These are phyloP conservation scores for Gossypium herbaceum DNA, from an alignment of 345 rosid genomes.

Conservation along the genomic window DNA sequence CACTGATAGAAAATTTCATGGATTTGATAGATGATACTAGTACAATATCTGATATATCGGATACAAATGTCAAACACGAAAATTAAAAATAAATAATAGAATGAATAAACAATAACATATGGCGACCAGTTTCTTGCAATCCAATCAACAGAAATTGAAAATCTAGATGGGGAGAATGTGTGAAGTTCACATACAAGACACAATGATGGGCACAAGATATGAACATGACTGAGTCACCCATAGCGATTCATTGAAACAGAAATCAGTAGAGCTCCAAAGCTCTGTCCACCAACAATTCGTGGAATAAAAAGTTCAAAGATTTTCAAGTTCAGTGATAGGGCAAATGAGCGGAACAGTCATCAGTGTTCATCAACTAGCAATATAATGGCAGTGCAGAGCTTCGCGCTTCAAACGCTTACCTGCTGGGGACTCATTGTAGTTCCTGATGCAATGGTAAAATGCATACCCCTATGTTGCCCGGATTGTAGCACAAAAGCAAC, in stretches of 20 bases:
- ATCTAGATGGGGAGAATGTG: not conserved
- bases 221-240: not conserved
- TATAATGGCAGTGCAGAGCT: constrained; percentile 4
- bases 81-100: too few relatives aligned
- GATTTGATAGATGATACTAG: too few relatives aligned
- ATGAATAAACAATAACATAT: too few relatives aligned
- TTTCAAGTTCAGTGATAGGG: not conserved
- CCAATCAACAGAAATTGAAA: not conserved
- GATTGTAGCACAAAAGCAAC: constrained; percentile 86
- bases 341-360: not conserved
- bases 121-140: too few relatives aligned
- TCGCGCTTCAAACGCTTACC: constrained; percentile 34
- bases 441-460: constrained; percentile 59
- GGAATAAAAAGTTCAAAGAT: not conserved
- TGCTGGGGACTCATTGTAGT: constrained; percentile 36
- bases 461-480: constrained; percentile 68
- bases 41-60: too few relatives aligned
- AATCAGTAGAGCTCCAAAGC: not conserved
- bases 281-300: not conserved
- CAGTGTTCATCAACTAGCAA: not conserved
- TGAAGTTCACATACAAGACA: not conserved
- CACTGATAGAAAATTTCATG: too few relatives aligned
- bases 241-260: not conserved
- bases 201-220: constrained; percentile 3
- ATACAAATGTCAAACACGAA: too few relatives aligned